Evolutionary conservation across 2,329 filamentous ascomycete species (phyloP), one percentile per base, ranked within the genome.

Genomic region (Pseudogymnoascus verrucosus): DNA sequence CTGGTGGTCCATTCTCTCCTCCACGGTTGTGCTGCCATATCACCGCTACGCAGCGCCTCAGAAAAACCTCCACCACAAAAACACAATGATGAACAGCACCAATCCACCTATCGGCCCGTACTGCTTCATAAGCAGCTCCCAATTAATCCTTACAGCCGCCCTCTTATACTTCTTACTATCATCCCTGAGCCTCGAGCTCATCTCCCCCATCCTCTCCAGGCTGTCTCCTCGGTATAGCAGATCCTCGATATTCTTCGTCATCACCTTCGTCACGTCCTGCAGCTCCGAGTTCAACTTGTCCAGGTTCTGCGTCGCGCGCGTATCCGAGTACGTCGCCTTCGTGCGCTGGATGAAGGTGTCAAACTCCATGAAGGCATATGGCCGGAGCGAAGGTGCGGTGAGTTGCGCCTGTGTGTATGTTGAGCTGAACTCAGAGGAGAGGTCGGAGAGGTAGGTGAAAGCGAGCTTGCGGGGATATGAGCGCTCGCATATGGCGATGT

Each of bases 221-320:
- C 88, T 95, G 75, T 99, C 95, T 28, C 95, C 95, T 66, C 96
- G 83, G 75, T 99, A 99, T 62, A 99, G 80, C 73, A 99, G 79
- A 76, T 99, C 95, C 81, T 99, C 95, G 70, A 99, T 98, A 76
- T 99, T 99, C 85, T 98, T 98, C 63, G 93, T 98, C 96, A 99
- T 99, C 73, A 99, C 93, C 79, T 97, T 93, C 1, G 95, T 98
- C 63, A 99, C 96, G 77, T 98, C 95, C 75, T 93, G 89, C 68
- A 99, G 84, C 82, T 99, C 96, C 74, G 97, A 91, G 74, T 99
- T 98, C 68, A 99, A 82, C 78, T 93, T 92, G 77, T 96, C 91
- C 64, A 99, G 84, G 77, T 98, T 98, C 78, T 93, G 90, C 12
- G 90, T 86, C 14, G 95, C 95, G 68, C 95, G 88, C 63, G 89